These are phyloP conservation scores for Fagus sylvatica DNA, from an alignment of 306 rosid genomes.

Conservation along the genomic window DNA sequence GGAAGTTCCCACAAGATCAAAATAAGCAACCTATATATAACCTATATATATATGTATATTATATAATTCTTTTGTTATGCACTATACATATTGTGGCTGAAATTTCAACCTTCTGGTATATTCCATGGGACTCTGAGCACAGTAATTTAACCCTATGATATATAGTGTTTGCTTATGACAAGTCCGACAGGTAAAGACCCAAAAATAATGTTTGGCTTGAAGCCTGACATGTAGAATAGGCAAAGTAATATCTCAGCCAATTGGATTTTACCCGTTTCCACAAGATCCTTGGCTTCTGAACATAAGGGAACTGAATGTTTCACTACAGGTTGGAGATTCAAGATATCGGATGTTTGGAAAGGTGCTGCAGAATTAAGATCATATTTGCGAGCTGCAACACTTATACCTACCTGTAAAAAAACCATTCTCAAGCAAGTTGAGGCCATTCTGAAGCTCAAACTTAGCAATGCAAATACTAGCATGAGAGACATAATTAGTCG, in stretches of 20 bases:
- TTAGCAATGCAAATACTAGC: not conserved
- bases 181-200: too few species aligned
- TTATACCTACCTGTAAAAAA: conserved; percentile 73
- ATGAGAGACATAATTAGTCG: not conserved
- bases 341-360: conserved; percentile 77
- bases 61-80: too few species aligned
- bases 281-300: conserved; percentile 96
- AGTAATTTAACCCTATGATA: too few species aligned
- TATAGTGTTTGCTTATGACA: too few species aligned
- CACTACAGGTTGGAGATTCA: conserved; percentile 86
- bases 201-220: too few species aligned
- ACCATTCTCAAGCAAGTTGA: conserved; percentile 10
- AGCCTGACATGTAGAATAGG: too few species aligned
- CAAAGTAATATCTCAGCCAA: conserved; percentile 78
- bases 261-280: conserved; percentile 94
- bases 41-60: too few species aligned
- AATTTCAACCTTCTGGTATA: too few species aligned
- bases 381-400: conserved; percentile 82
- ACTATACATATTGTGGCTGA: too few species aligned
- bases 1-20: too few species aligned
- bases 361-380: conserved; percentile 73
- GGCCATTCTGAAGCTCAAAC: conserved; percentile 4
- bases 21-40: too few species aligned
- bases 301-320: conserved; percentile 93
- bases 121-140: too few species aligned